Evolutionary conservation across 2,329 filamentous ascomycete genomes (phyloP).

Genomic region (Ceratocystiopsis sp.): DNA sequence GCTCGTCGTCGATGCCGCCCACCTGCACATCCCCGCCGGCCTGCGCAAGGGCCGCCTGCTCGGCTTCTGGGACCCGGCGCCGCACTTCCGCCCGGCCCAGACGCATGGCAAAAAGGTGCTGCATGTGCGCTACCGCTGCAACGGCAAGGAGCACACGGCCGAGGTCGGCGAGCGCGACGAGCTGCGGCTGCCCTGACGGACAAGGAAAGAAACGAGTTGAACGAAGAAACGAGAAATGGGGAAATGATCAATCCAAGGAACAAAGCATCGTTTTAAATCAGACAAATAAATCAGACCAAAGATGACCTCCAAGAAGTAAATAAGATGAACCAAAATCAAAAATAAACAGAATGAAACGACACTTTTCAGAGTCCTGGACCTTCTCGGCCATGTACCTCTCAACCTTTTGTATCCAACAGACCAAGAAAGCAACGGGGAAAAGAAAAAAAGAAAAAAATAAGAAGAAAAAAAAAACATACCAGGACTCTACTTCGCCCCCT

Average conservation of each 20-base stretch:
- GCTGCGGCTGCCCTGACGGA: conserved; percentile 16
- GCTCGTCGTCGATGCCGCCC: conserved; percentile 18
- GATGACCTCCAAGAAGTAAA: not conserved
- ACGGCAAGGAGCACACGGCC: conserved; percentile 17
- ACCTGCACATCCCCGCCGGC: conserved; percentile 21
- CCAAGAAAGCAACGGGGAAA: not conserved
- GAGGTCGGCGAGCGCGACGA: conserved; percentile 21
- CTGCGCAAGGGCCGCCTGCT: conserved; percentile 26
- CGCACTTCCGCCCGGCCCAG: conserved; percentile 10
- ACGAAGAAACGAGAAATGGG: no score
- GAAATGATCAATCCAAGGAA: no score
- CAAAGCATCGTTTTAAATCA: no score
- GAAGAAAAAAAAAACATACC: not conserved
- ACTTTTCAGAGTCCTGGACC: no score
- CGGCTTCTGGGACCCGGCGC: conserved; percentile 35
- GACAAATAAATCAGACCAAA: no score
- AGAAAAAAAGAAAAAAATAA: not conserved
- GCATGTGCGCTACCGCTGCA: conserved; percentile 26
- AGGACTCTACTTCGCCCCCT: not conserved
- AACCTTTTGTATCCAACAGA: not conserved
- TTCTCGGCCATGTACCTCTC: no score
- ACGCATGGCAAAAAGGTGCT: conserved; percentile 23
- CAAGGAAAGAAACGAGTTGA: not conserved
- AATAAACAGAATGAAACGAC: not conserved
- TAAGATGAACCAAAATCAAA: not conserved